Percentiles rank a stretch among this genome's conserved stretches.
These are phyloP conservation scores for Candida tunisiensis DNA, from an alignment of 1,139 yeast species.

Conservation along the genomic window DNA sequence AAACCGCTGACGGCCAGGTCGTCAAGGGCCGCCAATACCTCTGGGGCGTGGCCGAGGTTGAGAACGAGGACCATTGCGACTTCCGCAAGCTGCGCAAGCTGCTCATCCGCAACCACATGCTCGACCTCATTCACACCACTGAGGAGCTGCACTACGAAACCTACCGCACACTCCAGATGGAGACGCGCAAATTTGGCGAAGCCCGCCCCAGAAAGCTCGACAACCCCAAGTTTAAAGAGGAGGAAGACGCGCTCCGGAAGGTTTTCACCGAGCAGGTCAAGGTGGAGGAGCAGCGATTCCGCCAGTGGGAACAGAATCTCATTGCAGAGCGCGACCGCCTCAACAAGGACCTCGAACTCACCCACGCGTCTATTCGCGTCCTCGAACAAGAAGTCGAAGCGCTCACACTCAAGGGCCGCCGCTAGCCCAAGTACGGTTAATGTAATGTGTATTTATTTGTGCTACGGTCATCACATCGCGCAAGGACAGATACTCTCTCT, in stretches of 20 bases:
- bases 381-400: constrained; percentile 16
- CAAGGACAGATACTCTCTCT: too few species aligned
- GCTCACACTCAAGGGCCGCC: too few species aligned
- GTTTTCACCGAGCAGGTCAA: constrained; percentile 97
- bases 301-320: constrained; percentile 96
- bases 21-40: constrained; percentile 90
- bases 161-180: constrained; percentile 71
- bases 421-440: too few species aligned
- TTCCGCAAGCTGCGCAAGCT: constrained; percentile 82
- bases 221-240: constrained; percentile 90
- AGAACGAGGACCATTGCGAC: constrained; percentile 90
- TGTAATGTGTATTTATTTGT: too few species aligned
- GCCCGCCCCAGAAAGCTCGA: constrained; percentile 27
- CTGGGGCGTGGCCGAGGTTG: constrained; percentile 97
- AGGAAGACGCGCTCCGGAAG: constrained; percentile 85
- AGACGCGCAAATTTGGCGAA: constrained; percentile 35
- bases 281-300: constrained; percentile 90
- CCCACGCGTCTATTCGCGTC: constrained; percentile 33
- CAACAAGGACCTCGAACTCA: constrained; percentile 83
- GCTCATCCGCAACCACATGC: constrained; percentile 80
- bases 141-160: constrained; percentile 86
- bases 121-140: constrained; percentile 78
- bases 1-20: constrained; percentile 54
- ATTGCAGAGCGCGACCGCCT: constrained; percentile 88
- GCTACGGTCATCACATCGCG: too few species aligned